Base-by-base conservation (phyloP, 805 yeast genomes). In the Cyberlindnera euphorbiiphila region DNA sequence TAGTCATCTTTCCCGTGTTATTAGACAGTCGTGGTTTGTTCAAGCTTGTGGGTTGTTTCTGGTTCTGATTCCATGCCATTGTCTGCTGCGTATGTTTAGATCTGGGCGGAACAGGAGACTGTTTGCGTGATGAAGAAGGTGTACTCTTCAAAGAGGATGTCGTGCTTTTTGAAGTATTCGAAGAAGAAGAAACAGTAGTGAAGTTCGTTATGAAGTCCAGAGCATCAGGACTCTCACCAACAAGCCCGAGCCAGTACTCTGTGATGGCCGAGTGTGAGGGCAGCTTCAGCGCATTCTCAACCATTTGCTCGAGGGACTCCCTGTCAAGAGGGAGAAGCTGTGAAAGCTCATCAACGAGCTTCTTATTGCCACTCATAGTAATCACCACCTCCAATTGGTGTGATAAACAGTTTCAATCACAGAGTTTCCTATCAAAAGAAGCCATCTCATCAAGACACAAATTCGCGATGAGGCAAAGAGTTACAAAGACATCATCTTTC, bases 191-290 rank as follows among this genome's bases (percentile, higher is more conserved):
- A 13, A 11, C 54, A 17, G 62, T 55, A 12, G 69, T 56, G 47
- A 77, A 74, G 21, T 58, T 63, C 1, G 68, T 49, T 1, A 76
- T 63, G 46, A 78, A 74, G 13, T 64, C 59, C 24, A 72, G 53
- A 2, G 80, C 66, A 29, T 63, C 75, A 19, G 76, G 74, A 11
- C 77, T 68, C 37, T 77, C 77, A 6, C 85, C 85, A 11, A 78
- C 55, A 13, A 79, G 54, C 30, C 76, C 74, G 11, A 71, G 53
- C 50, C 80, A 73, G 54, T 81, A 81, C 17, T 61, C 64, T 15
- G 68, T 65, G 8, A 76, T 68, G 11, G 67, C 76, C 4, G 66
- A 65, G 35, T 76, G 71, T 0, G 72, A 54, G 7, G 66, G 65
- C 16, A 78, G 58, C 9, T 66, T 54, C 10, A 70, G 51, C 0